Evolutionary conservation across 139 green algal species (phyloP), one percentile per base, ranked within the genome.

Genomic region (Parachlorella kessleri): DNA sequence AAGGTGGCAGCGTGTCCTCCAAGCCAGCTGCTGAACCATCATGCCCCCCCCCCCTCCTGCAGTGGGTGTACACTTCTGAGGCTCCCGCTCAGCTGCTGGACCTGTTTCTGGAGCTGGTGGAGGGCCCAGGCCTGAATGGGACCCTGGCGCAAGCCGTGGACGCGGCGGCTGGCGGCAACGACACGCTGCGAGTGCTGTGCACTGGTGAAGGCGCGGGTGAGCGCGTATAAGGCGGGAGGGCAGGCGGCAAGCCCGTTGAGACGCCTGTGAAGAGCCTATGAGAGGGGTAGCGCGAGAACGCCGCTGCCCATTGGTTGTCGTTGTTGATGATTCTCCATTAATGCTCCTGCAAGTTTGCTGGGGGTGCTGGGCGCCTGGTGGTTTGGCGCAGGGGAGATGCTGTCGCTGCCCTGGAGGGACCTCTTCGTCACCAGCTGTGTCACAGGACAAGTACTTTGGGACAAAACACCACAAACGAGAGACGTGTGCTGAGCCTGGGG

Each of bases 91-190:
- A n/a, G n/a, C n/a, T n/a, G n/a, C n/a, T n/a, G n/a, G n/a, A n/a
- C n/a, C n/a, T n/a, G n/a, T n/a, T n/a, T n/a, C n/a, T n/a, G n/a
- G n/a, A n/a, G n/a, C n/a, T n/a, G n/a, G n/a, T n/a, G n/a, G n/a
- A n/a, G n/a, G n/a, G n/a, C n/a, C n/a, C n/a, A n/a, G n/a, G n/a
- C n/a, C n/a, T n/a, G n/a, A n/a, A n/a, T n/a, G n/a, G n/a, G n/a
- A n/a, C n/a, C n/a, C n/a, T n/a, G n/a, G n/a, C n/a, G 74, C 74
- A 84, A 54, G 77, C 77, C 0, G 55, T 77, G 10, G 36, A 77
- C 9, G 30, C 10, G 10, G 30, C 38, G n/a, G 63, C 55, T 66
- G 77, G 48, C 26, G 69, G 53, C 7, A 35, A 77, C 9, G 24
- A 55, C 24, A 7, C 65, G 33, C 23, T 59, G 7, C 54, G 26